phyloP scores from a whole-genome alignment of 2,329 filamentous ascomycete genomes.

The Bipolaris victoriae region DNA sequence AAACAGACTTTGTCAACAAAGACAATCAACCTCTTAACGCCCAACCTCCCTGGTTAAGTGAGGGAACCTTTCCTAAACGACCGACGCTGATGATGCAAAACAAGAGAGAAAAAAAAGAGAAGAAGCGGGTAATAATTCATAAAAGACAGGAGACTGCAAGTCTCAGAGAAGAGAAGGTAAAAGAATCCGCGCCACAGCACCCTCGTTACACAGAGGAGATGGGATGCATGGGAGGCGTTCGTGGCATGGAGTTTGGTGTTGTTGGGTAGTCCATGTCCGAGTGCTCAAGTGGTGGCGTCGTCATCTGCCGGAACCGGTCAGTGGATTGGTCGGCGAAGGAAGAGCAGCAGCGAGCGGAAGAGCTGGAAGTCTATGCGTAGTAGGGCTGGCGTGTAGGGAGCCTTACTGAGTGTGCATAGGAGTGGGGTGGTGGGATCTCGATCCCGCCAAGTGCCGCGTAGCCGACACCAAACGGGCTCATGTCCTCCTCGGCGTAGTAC shows the following conservation, averaged over 20 bases:
- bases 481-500: constrained; percentile 63
- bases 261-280: constrained; percentile 61
- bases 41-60: constrained; percentile 39
- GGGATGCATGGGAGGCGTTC: constrained; percentile 63
- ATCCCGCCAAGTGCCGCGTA: constrained; percentile 69
- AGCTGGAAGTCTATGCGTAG: constrained; percentile 43
- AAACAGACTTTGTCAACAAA: constrained; percentile 11
- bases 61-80: constrained; percentile 40
- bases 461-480: constrained; percentile 70
- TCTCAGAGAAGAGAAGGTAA: constrained; percentile 20
- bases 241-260: constrained; percentile 76
- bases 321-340: constrained; percentile 40
- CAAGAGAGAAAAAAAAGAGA: constrained; percentile 24
- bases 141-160: constrained; percentile 33
- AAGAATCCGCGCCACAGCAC: constrained; percentile 6
- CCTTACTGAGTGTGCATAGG: constrained; percentile 76
- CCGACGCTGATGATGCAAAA: constrained; percentile 48
- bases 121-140: constrained; percentile 12
- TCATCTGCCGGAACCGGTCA: constrained; percentile 62
- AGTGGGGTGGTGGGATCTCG: constrained; percentile 65
- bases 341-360: constrained; percentile 31
- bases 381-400: constrained; percentile 52
- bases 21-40: constrained; percentile 34
- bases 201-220: constrained; percentile 32
- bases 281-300: constrained; percentile 71